Conservation (phyloP, 495 filamentous ascomycete genomes). For the Aspergillus olivimuriae region DNA sequence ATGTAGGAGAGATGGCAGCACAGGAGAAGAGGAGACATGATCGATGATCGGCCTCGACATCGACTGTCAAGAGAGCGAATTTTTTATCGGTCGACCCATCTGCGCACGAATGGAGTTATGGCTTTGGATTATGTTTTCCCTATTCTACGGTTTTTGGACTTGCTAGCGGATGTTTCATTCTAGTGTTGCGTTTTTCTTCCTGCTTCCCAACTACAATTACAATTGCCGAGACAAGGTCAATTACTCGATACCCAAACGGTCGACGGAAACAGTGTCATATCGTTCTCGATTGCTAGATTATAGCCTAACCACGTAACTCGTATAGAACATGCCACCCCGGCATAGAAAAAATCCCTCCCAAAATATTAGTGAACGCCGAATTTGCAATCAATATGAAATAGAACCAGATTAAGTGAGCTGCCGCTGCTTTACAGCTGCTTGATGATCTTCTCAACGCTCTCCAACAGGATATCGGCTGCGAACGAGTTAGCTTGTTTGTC, state of each 20-base stretch:
- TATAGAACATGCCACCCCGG: slow-evolving; percentile 1
- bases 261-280: slow-evolving; percentile 1
- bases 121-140: slow-evolving; percentile 2
- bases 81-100: not conserved
- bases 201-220: not conserved
- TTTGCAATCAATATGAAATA: slow-evolving; percentile 5
- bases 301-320: not conserved
- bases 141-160: slow-evolving; percentile 1
- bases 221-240: slow-evolving; percentile 1
- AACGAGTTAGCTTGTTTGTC: slow-evolving; percentile 16
- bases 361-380: not conserved
- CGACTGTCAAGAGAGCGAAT: not conserved
- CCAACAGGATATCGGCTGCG: slow-evolving; percentile 56
- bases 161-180: not conserved
- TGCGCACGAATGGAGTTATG: slow-evolving; percentile 18
- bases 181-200: slow-evolving; percentile 5
- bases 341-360: slow-evolving; percentile 10
- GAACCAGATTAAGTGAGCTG: not conserved
- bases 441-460: slow-evolving; percentile 70
- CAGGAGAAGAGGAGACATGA: slow-evolving; percentile 42
- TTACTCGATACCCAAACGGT: slow-evolving; percentile 9
- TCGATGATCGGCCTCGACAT: not conserved
- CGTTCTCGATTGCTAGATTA: slow-evolving; percentile 3
- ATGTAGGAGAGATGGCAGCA: slow-evolving; percentile 44
- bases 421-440: slow-evolving; percentile 41